A percentile compares a stretch with the other conserved stretches of the same genome.
Evolutionary conservation across 768 basidiomycete genomes (phyloP).

Genomic region (Pisolithus orientalis): DNA sequence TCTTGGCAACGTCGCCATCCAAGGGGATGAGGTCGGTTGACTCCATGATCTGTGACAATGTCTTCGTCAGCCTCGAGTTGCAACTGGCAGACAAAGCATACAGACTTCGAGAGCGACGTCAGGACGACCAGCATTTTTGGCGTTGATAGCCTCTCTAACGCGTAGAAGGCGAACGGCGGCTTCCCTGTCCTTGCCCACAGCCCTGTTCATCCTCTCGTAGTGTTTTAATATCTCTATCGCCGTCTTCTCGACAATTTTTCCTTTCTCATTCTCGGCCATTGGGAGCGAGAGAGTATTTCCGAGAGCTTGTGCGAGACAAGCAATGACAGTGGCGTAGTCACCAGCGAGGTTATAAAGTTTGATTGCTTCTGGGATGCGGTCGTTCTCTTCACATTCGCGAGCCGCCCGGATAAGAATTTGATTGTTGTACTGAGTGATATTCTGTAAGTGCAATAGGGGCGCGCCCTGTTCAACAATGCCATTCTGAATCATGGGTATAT

Average conservation of each 20-base stretch:
- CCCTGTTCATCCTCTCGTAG: constrained; percentile 72
- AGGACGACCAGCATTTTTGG: constrained; percentile 61
- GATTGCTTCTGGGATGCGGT: constrained; percentile 85
- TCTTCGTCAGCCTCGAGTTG: not conserved
- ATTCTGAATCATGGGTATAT: constrained; percentile 38
- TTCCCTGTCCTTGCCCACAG: constrained; percentile 65
- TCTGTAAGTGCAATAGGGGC: constrained; percentile 64
- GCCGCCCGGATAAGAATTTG: constrained; percentile 83
- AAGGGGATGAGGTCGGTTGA: constrained; percentile 83
- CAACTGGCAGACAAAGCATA: constrained; percentile 6
- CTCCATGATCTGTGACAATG: constrained; percentile 64
- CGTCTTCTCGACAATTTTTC: constrained; percentile 60
- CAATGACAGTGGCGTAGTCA: constrained; percentile 82
- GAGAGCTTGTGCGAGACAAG: constrained; percentile 80
- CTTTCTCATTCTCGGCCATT: constrained; percentile 49
- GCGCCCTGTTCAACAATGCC: constrained; percentile 86
- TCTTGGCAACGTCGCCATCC: constrained; percentile 76
- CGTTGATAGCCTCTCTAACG: constrained; percentile 75
- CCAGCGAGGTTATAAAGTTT: constrained; percentile 94
- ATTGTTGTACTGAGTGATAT: constrained; percentile 64
- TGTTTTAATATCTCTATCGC: constrained; percentile 74
- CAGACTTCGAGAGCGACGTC: constrained; percentile 82
- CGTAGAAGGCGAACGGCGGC: constrained; percentile 69
- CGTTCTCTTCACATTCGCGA: constrained; percentile 72
- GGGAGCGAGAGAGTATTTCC: constrained; percentile 76